Base-by-base conservation (phyloP, 2,329 filamentous ascomycete genomes). In the Aspergillus bombycis region DNA sequence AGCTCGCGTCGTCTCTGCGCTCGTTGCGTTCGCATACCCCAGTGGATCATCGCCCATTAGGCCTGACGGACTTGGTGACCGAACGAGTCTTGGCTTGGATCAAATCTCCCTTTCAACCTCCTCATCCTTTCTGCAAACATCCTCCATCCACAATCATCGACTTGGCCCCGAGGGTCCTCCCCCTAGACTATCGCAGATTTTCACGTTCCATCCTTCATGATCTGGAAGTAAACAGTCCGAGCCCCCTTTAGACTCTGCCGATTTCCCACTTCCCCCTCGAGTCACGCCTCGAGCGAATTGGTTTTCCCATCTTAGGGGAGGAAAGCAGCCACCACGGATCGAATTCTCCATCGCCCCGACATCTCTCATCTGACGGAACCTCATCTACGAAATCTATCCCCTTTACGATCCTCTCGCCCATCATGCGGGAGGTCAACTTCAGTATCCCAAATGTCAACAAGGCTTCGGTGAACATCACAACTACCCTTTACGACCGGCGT, bases 361-460 rank as follows among this genome's bases (percentile, higher is more conserved):
- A 30, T 32, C 46, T 34, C 28, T 52, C 59, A 12, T 36, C 58
- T 30, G 57, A 60, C 41, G 55, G 45, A 53, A 36, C 41, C 23
- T 57, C 48, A 53, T 61, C 46, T 9, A 26, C 26, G 12, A 41
- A 46, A 38, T n/a, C 30, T 16, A 59, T 54, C 23, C 50, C 19
- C 46, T n/a, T 54, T 53, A n/a, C 16, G 45, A 60, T 62, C 56
- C 61, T 62, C 61, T 68, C 67, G 58, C 67, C 76, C 87, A 94
- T 79, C 81, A 99, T 99, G 95, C 92, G 95, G 84, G 95, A 99
- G 88, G 94, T 97, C 83, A 98, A 98, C 82, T 98, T 98, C 83
- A 97, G 94, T 83, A 97, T 98, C 78, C 94, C 95, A 60, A 97
- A 95, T 86, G 93, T 96, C 87, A 98, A 98, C 83, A 98, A 98